phyloP scores from a whole-genome alignment of 2,329 filamentous ascomycete genomes.

The Ophiostoma sp. region DNA sequence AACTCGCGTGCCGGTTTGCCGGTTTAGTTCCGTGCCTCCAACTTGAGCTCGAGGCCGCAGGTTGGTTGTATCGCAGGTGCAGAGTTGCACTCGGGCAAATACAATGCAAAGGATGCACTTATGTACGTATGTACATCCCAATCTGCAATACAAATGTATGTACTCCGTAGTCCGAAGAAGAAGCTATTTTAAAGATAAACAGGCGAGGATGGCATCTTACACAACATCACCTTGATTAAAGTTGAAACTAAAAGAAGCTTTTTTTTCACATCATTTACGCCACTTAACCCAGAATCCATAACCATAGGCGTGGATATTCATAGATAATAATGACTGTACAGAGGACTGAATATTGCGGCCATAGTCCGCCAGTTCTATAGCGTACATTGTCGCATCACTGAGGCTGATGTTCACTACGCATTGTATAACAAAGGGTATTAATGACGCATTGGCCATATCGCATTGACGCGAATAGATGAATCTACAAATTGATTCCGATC shows the following conservation, averaged over 20 bases:
- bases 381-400: background rate
- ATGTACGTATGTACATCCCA: background rate
- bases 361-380: background rate
- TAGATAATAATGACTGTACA: background rate
- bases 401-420: background rate
- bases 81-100: background rate
- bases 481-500: background rate
- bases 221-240: background rate
- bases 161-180: background rate
- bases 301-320: background rate
- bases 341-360: too few species aligned
- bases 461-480: background rate
- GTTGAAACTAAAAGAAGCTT: constrained; percentile 6
- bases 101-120: background rate
- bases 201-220: background rate
- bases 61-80: background rate
- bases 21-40: background rate
- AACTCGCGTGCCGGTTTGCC: constrained; percentile 7
- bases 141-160: too few species aligned
- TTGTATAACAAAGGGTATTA: background rate
- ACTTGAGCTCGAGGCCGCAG: background rate
- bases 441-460: background rate
- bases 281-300: background rate
- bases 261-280: background rate
- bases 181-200: background rate